A percentile compares a stretch with the other conserved stretches of the same genome.
phyloP scores from a whole-genome alignment of 352 stramenopile species.

The Pythium grandisporangium region DNA sequence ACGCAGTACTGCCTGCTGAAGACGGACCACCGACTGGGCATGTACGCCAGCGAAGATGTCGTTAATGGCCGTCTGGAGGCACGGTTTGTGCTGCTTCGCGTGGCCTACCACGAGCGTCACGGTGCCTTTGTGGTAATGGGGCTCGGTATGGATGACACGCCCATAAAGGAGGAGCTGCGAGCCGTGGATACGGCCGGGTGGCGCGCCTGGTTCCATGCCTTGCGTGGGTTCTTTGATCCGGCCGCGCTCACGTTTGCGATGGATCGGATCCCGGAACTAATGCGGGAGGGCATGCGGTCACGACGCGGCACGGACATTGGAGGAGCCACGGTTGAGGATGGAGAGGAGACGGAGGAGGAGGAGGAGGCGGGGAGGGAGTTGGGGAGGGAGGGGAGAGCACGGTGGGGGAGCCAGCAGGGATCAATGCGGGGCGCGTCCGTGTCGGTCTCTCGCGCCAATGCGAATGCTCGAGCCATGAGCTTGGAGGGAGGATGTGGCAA shows the following conservation, averaged over 20 bases:
- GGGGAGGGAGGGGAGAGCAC: too few relatives aligned
- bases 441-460: too few relatives aligned
- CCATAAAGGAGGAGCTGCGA: slow-evolving; percentile 40
- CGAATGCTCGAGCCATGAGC: too few relatives aligned
- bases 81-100: slow-evolving; percentile 36
- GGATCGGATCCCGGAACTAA: slow-evolving; percentile 26
- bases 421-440: too few relatives aligned
- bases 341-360: slow-evolving; percentile 7
- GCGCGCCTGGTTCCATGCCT: slow-evolving; percentile 33
- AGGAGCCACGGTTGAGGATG: neutral
- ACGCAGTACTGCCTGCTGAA: slow-evolving; percentile 45
- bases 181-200: slow-evolving; percentile 23
- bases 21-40: slow-evolving; percentile 35
- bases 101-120: slow-evolving; percentile 32
- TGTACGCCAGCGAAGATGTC: slow-evolving; percentile 47
- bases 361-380: too few relatives aligned
- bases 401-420: too few relatives aligned
- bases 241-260: slow-evolving; percentile 25
- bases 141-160: slow-evolving; percentile 23
- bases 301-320: too few relatives aligned
- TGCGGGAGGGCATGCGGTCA: too few relatives aligned
- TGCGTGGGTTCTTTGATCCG: slow-evolving; percentile 32
- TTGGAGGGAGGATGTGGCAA: too few relatives aligned
- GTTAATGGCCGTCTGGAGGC: slow-evolving; percentile 37
- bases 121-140: slow-evolving; percentile 47